A percentile compares a stretch with the other conserved stretches of the same genome.
Evolutionary conservation across 345 rosid species (phyloP).

Genomic region (Citrus reticulata): DNA sequence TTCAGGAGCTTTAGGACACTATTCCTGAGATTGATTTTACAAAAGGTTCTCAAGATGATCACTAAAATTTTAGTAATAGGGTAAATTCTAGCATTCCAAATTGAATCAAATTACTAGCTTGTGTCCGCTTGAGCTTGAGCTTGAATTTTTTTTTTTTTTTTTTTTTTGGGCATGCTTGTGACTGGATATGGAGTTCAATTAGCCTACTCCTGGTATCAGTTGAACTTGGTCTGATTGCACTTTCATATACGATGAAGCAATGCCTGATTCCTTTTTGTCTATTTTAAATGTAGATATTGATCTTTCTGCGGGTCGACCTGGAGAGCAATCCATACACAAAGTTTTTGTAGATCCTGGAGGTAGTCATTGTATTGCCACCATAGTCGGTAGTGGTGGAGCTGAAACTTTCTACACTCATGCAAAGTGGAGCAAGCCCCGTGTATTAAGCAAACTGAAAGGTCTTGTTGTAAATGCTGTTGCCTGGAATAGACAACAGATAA

Average conservation of each 20-base stretch:
- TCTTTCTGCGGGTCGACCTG: constrained; percentile 80
- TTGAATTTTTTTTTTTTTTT: no score
- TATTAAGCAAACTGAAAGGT: constrained; percentile 72
- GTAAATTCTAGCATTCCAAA: background rate
- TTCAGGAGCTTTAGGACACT: background rate
- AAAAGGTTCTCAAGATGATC: background rate
- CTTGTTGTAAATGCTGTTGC: constrained; percentile 84
- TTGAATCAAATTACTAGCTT: background rate
- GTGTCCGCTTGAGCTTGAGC: background rate
- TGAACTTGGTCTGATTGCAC: background rate
- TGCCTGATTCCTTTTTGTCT: background rate
- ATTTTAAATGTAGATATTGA: constrained; percentile 57
- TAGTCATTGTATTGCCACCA: constrained; percentile 86
- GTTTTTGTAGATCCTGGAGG: constrained; percentile 99
- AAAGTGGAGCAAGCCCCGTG: constrained; percentile 91
- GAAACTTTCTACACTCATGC: constrained; percentile 92
- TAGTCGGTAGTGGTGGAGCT: constrained; percentile 76
- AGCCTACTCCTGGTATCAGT: background rate
- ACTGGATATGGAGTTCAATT: background rate
- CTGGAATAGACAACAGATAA: constrained; percentile 92
- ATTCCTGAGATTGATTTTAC: background rate
- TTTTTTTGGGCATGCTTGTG: background rate
- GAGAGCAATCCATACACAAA: constrained; percentile 86
- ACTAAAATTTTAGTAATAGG: background rate
- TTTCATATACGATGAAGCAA: background rate